Evolutionary conservation across 2,329 filamentous ascomycete species (phyloP).

Genomic region (Clarireedia paspali): DNA sequence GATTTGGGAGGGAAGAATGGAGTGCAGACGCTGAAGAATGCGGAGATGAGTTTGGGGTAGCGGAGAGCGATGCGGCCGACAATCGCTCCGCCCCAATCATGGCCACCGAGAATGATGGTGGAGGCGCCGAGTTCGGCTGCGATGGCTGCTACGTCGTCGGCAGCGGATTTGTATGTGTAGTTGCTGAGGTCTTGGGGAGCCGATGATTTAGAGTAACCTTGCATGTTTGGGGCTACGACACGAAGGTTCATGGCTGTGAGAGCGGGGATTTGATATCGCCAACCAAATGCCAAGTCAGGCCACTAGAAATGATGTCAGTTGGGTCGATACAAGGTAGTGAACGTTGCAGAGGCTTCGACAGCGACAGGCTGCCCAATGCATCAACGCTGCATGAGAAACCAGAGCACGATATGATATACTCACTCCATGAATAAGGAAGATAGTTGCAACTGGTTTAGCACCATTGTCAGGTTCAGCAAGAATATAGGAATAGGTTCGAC

Average conservation of each 20-base stretch:
- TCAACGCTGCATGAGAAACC: neutral
- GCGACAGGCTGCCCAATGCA: neutral
- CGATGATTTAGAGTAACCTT: conserved; percentile 76
- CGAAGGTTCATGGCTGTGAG: conserved; percentile 65
- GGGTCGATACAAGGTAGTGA: neutral
- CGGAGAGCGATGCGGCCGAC: conserved; percentile 69
- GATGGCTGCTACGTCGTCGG: conserved; percentile 68
- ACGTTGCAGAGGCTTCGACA: neutral
- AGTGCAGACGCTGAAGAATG: conserved; percentile 75
- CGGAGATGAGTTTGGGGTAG: conserved; percentile 63
- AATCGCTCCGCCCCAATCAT: conserved; percentile 78
- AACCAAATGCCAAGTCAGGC: conserved; percentile 75
- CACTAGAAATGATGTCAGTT: conserved; percentile 34
- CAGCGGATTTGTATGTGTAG: conserved; percentile 66
- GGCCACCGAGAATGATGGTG: conserved; percentile 74
- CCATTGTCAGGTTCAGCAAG: conserved; percentile 39
- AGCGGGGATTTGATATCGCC: conserved; percentile 81
- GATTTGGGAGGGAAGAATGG: conserved; percentile 55
- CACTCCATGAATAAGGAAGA: conserved; percentile 46
- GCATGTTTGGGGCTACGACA: conserved; percentile 76
- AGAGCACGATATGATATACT: neutral
- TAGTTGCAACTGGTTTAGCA: conserved; percentile 37
- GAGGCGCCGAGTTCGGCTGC: conserved; percentile 41
- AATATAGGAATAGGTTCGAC: conserved; percentile 62
- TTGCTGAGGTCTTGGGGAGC: conserved; percentile 52